Evolutionary conservation across 2,329 filamentous ascomycete species (phyloP).

Genomic region (Iodosphaeria phyllophila): DNA sequence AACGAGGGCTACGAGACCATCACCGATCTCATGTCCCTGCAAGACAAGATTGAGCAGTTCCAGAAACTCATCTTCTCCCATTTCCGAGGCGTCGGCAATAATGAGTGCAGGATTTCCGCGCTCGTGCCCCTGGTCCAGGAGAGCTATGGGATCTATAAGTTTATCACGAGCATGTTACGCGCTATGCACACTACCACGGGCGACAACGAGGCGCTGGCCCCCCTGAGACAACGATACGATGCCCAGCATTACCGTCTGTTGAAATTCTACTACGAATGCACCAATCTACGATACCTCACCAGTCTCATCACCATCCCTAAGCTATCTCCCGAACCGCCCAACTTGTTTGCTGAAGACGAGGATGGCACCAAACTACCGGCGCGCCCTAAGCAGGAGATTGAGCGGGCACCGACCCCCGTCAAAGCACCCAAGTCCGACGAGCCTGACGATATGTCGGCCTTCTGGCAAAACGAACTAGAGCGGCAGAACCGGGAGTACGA

Average conservation of each 20-base stretch:
- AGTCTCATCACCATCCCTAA: conserved; percentile 94
- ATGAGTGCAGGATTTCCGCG: conserved; percentile 90
- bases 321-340: conserved; percentile 84
- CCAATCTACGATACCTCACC: conserved; percentile 88
- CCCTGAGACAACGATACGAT: conserved; percentile 74
- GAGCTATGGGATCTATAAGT: conserved; percentile 98
- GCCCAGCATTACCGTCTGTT: conserved; percentile 92
- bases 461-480: conserved; percentile 88
- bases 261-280: conserved; percentile 98
- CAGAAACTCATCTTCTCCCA: conserved; percentile 98
- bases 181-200: conserved; percentile 95
- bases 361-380: conserved; percentile 66
- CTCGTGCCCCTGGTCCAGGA: conserved; percentile 88
- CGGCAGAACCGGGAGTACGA: conserved; percentile 90
- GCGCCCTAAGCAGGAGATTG: conserved; percentile 59
- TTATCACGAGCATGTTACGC: conserved; percentile 96
- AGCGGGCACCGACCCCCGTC: conserved; percentile 48
- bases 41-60: conserved; percentile 97
- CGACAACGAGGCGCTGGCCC: conserved; percentile 81
- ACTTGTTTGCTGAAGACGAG: conserved; percentile 70
- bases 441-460: conserved; percentile 89
- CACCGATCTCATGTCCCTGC: conserved; percentile 84
- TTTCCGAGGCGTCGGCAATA: conserved; percentile 79
- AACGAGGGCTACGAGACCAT: conserved; percentile 98
- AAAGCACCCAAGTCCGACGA: conserved; percentile 53